These are phyloP conservation scores for Boletus insuetus DNA, from an alignment of 768 basidiomycete species.

Conservation along the genomic window DNA sequence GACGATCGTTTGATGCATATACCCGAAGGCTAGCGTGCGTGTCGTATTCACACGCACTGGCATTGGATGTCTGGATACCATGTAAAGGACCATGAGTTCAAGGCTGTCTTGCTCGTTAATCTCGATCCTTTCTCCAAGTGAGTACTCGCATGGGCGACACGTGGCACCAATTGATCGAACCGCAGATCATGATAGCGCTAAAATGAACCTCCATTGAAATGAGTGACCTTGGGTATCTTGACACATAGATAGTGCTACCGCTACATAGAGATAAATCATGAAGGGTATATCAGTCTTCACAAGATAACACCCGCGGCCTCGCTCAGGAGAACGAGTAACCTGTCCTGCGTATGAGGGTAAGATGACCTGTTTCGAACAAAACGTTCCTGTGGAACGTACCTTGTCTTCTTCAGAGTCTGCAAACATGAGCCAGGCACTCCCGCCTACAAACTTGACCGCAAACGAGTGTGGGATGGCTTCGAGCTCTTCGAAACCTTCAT, in stretches of 20 bases:
- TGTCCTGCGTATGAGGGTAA: constrained; percentile 19
- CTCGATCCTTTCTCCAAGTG: too few relatives aligned
- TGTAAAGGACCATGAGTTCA: too few relatives aligned
- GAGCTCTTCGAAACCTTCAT: constrained; percentile 65
- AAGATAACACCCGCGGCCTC: constrained; percentile 30
- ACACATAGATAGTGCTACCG: constrained; percentile 12
- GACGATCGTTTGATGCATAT: constrained; percentile 33
- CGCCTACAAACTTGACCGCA: constrained; percentile 58
- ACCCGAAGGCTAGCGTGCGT: too few relatives aligned
- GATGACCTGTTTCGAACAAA: background rate
- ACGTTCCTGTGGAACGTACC: constrained; percentile 30
- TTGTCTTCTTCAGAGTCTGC: constrained; percentile 65
- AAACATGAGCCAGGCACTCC: constrained; percentile 54
- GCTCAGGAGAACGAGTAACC: constrained; percentile 27
- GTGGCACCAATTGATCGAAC: too few relatives aligned
- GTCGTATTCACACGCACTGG: too few relatives aligned
- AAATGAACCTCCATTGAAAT: constrained; percentile 1
- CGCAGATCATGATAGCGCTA: too few relatives aligned
- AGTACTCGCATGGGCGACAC: too few relatives aligned
- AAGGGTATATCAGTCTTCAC: constrained; percentile 18
- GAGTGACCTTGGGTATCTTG: constrained; percentile 10
- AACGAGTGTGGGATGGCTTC: constrained; percentile 66
- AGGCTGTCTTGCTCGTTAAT: too few relatives aligned
- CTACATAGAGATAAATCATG: constrained; percentile 14
- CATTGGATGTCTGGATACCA: too few relatives aligned